Base-by-base conservation (phyloP, 2,329 filamentous ascomycete species). In the Colletotrichum sp. region DNA sequence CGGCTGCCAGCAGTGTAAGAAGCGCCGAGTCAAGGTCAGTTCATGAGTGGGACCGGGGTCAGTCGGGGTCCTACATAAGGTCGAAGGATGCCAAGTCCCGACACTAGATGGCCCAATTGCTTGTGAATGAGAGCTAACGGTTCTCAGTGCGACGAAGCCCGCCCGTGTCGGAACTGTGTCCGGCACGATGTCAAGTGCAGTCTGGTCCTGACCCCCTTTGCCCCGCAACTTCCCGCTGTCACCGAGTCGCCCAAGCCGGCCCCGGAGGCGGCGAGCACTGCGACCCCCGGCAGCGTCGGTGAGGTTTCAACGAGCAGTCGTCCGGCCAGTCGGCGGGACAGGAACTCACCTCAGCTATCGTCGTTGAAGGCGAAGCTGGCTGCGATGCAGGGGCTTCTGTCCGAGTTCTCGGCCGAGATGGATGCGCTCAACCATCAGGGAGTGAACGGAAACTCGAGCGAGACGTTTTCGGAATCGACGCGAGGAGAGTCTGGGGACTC, bases 21-120 rank as follows among this genome's bases (percentile, higher is more conserved):
- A 73, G 34, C 73, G 73, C 16, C 73, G 73, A 21, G 73, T 75
- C 58, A 75, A 75, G 70, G 73, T 75, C 32, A 75, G 73, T 64
- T 21, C 15, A 26, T 21, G 32, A 16, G 21, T 21, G 62, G 43
- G 34, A 30, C 36, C 36, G 24, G 26, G 62, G 30, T 26, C 2
- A 6, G 16, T 32, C 4, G 15, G 16, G 16, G 12, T 28, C n/a
- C 28, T 24, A 15, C 30, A 8, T n/a, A n/a, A 21, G 38, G 18
- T 28, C n/a, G 15, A 43, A 30, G 43, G 24, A 32, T 60, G 24
- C 58, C 66, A 64, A 73, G 56, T 43, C 36, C 16, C 15, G 15
- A 28, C 26, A 16, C 32, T 65, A 30, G 26, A 16, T 65, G 21
- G 34, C 21, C 62, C 43, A 66, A 24, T 18, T 38, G 58, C 18